These are phyloP conservation scores for Platanthera zijinensis DNA, from an alignment of 106 monocot species.

Conservation along the genomic window DNA sequence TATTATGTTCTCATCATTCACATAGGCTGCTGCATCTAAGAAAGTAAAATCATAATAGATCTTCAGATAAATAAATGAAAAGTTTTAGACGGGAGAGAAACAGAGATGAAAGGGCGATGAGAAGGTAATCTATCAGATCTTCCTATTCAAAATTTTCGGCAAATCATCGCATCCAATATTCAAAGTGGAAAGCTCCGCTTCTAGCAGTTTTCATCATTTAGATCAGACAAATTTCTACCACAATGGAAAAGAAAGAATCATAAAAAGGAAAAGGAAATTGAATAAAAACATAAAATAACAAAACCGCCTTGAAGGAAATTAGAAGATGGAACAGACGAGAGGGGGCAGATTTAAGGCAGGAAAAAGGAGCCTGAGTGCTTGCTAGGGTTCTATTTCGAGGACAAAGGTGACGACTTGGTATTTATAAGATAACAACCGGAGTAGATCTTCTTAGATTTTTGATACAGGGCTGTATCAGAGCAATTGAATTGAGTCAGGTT, in stretches of 20 bases:
- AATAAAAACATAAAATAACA: not conserved
- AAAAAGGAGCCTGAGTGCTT: too few species aligned
- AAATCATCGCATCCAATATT: conserved; percentile 3
- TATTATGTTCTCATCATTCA: conserved; percentile 2
- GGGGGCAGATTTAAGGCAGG: too few species aligned
- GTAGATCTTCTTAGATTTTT: too few species aligned
- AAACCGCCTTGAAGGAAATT: too few species aligned
- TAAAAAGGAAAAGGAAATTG: not conserved
- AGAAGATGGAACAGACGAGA: too few species aligned
- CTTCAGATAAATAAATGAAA: not conserved
- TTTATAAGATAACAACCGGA: too few species aligned
- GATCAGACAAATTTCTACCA: not conserved
- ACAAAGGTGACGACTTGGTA: too few species aligned
- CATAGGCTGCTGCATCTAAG: not conserved
- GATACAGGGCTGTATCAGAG: too few species aligned
- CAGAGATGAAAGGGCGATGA: not conserved
- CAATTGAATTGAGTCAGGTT: too few species aligned
- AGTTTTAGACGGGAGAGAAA: not conserved
- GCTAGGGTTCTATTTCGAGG: too few species aligned
- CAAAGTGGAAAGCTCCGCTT: conserved; percentile 7
- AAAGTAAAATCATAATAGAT: not conserved
- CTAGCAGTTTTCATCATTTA: not conserved
- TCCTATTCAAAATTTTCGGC: conserved; percentile 1
- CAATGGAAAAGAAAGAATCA: not conserved
- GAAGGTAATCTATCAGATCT: conserved; percentile 8